Conservation (phyloP, 306 rosid genomes). For the Alnus rubra region DNA sequence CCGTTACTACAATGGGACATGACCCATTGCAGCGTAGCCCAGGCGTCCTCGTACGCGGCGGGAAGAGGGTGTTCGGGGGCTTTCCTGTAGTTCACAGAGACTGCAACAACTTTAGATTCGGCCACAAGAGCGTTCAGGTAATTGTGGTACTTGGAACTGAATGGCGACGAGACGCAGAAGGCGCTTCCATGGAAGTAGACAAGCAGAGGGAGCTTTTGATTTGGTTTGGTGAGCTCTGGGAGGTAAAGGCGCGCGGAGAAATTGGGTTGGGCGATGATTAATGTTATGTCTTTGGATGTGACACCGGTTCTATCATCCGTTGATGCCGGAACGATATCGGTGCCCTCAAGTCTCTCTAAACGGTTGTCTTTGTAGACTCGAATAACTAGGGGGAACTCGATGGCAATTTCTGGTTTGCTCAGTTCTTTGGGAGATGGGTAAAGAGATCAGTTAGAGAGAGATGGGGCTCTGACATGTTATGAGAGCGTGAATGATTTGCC, state of each 20-base stretch:
- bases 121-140: slow-evolving; percentile 24
- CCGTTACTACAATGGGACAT: slow-evolving; percentile 13
- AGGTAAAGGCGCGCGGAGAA: slow-evolving; percentile 43
- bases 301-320: not conserved
- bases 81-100: slow-evolving; percentile 32
- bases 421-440: slow-evolving; percentile 9
- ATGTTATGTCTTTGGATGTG: slow-evolving; percentile 43
- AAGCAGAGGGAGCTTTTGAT: slow-evolving; percentile 36
- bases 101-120: slow-evolving; percentile 28
- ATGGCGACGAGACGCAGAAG: slow-evolving; percentile 41
- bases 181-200: slow-evolving; percentile 49
- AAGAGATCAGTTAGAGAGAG: not conserved
- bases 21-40: slow-evolving; percentile 37
- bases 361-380: slow-evolving; percentile 36
- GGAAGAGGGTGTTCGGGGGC: slow-evolving; percentile 46
- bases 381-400: slow-evolving; percentile 7
- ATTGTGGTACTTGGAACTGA: slow-evolving; percentile 22
- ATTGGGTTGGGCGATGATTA: slow-evolving; percentile 5
- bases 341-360: slow-evolving; percentile 28
- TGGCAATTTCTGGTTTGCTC: slow-evolving; percentile 24
- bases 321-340: slow-evolving; percentile 36
- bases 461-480: not conserved
- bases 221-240: slow-evolving; percentile 15
- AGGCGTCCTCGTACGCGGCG: slow-evolving; percentile 35
- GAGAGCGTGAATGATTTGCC: not conserved